Evolutionary conservation across 148 eudicot genomes (phyloP).

Genomic region (Tetragonia tetragonoides): DNA sequence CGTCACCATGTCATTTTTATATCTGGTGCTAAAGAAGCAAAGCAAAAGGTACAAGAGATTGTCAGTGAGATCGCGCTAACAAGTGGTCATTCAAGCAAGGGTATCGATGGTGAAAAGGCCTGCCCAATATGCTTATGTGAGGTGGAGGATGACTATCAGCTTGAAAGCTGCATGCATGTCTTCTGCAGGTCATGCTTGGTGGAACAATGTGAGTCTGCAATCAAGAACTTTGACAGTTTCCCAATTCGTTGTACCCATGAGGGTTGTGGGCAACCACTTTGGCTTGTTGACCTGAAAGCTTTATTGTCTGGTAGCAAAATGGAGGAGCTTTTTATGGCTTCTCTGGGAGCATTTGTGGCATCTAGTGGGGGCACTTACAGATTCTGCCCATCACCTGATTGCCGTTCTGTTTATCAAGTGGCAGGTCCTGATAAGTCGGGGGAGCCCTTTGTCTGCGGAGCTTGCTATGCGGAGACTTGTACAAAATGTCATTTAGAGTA

Average conservation of each 20-base stretch:
- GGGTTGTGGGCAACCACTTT: slow-evolving; percentile 59
- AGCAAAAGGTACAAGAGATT: slow-evolving; percentile 61
- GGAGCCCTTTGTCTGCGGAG: slow-evolving; percentile 69
- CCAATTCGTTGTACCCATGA: slow-evolving; percentile 55
- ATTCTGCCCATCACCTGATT: slow-evolving; percentile 97
- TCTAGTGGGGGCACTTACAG: slow-evolving; percentile 55
- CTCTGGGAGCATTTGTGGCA: slow-evolving; percentile 67
- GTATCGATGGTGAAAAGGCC: slow-evolving; percentile 20
- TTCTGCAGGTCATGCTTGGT: slow-evolving; percentile 75
- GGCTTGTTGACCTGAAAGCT: slow-evolving; percentile 53
- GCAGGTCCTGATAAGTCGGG: slow-evolving; percentile 31
- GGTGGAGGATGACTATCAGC: slow-evolving; percentile 61
- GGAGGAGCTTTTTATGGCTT: slow-evolving; percentile 81
- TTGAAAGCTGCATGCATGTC: slow-evolving; percentile 62
- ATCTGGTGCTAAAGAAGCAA: slow-evolving; percentile 54
- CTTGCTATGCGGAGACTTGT: slow-evolving; percentile 80
- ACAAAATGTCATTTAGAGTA: slow-evolving; percentile 76
- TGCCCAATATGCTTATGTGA: slow-evolving; percentile 91
- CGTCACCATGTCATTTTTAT: slow-evolving; percentile 62
- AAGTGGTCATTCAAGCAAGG: slow-evolving; percentile 23
- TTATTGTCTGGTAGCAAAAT: slow-evolving; percentile 55
- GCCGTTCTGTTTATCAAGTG: slow-evolving; percentile 74
- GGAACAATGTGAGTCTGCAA: slow-evolving; percentile 88
- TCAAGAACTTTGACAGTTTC: slow-evolving; percentile 63
- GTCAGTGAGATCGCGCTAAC: slow-evolving; percentile 50